phyloP scores from a whole-genome alignment of 1,284 basidiomycete species.

The Erythrobasidium hasegawianum region DNA sequence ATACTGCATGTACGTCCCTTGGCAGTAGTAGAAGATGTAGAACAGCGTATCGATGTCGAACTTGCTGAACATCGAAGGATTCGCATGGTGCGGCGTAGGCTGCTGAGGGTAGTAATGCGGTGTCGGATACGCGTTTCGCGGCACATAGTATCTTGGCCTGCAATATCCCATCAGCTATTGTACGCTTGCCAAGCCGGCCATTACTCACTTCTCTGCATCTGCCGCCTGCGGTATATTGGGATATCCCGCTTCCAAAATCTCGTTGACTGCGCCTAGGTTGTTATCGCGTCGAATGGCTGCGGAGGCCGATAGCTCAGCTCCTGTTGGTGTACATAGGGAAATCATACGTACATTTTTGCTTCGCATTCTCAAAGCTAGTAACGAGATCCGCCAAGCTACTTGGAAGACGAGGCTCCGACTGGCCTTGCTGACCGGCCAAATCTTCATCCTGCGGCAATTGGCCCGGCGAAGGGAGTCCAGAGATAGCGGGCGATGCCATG shows the following conservation, averaged over 20 bases:
- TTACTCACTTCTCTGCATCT: conserved; percentile 83
- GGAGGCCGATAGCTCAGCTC: conserved; percentile 27
- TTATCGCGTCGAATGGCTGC: conserved; percentile 78
- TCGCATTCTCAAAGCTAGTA: conserved; percentile 89
- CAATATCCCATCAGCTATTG: conserved; percentile 1
- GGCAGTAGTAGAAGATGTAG: conserved; percentile 96
- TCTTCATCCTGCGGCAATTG: conserved; percentile 4
- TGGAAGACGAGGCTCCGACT: conserved; percentile 53
- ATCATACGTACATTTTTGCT: conserved; percentile 75
- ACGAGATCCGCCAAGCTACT: conserved; percentile 88
- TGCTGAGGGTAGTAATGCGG: conserved; percentile 94
- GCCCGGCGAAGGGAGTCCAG: not conserved
- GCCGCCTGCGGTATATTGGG: conserved; percentile 82
- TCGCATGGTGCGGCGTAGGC: conserved; percentile 74
- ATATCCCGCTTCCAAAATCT: conserved; percentile 85
- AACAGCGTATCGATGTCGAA: conserved; percentile 97
- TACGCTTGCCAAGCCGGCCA: conserved; percentile 24
- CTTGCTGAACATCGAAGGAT: conserved; percentile 81
- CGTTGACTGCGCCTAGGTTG: conserved; percentile 70
- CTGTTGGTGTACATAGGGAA: not conserved
- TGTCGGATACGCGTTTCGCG: conserved; percentile 85
- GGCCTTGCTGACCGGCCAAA: not conserved
- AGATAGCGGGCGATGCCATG: not conserved
- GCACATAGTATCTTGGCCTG: conserved; percentile 94
- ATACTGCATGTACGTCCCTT: conserved; percentile 50